Evolutionary conservation across 257 asterid genomes (phyloP).

Genomic region (Capsicum baccatum): DNA sequence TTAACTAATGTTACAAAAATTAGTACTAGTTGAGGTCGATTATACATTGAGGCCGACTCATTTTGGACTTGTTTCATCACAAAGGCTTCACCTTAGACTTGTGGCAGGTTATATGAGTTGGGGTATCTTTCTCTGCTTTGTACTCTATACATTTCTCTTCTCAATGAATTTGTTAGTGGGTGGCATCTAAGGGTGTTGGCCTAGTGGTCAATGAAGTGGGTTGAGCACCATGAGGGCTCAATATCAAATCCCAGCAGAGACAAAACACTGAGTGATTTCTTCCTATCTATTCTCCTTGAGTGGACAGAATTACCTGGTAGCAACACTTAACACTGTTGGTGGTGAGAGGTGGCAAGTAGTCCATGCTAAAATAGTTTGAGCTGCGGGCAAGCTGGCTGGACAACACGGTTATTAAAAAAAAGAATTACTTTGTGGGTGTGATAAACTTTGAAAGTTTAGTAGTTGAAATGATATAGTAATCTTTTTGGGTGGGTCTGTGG

Average conservation of each 20-base stretch:
- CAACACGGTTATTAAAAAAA: too few species aligned
- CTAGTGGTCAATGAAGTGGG: too few species aligned
- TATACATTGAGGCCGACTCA: neutral
- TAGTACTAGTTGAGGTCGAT: slow-evolving; percentile 9
- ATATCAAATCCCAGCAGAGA: too few species aligned
- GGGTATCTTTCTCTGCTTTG: neutral
- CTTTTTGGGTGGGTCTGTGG: neutral
- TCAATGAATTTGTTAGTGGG: neutral
- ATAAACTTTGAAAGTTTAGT: neutral
- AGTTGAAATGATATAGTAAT: neutral
- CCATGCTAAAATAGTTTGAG: too few species aligned
- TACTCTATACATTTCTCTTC: neutral
- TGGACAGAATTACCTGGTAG: too few species aligned
- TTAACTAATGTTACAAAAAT: neutral
- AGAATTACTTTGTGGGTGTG: neutral
- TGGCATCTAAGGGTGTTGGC: neutral
- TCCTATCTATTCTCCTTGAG: too few species aligned
- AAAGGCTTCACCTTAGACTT: neutral
- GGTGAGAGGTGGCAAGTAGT: too few species aligned
- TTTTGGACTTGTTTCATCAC: neutral
- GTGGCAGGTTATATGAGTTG: neutral
- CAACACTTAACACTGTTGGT: too few species aligned
- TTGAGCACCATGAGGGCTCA: too few species aligned
- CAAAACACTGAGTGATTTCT: too few species aligned
- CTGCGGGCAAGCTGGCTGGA: too few species aligned